Evolutionary conservation across 2,329 filamentous ascomycete species (phyloP), one percentile per base, ranked within the genome.

Genomic region (Tolypocladium tundrense): DNA sequence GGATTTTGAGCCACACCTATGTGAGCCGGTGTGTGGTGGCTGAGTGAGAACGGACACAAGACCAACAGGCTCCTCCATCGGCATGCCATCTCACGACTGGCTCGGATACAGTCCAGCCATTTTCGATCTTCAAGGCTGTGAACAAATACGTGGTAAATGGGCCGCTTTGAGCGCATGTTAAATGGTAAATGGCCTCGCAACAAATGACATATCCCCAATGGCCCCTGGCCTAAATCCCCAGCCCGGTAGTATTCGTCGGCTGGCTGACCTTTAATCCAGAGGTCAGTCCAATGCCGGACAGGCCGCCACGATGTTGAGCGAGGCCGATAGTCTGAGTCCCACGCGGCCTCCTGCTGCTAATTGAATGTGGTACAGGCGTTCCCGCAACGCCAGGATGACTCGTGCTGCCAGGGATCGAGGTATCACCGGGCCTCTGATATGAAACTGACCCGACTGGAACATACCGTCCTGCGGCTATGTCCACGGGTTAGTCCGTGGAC

Each of bases 231-330:
- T 62, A 54, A 14, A 60, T 59, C 40, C 66, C 58, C 13, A 65
- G 41, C 11, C 60, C 61, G 43, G 63, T 58, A n/a, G 51, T 24
- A 24, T 60, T 62, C 21, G 56, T 57, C 8, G 69, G 58, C 52
- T 67, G 68, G 41, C 68, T 69, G 35, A 66, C 63, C 53, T 66
- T 71, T 10, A 71, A 59, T 19, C 68, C 69, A 45, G 70, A 68
- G 9, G 65, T 65, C 16, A 71, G 58, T 9, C 70, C 69, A n/a
- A 70, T 58, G 14, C 66, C 64, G 19, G 63, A 27, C 19, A 69
- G 56, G 13, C 60, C 60, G 21, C 59, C 54, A 3, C 66, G 64
- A 50, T 61, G 61, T 27, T 62, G 61, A 4, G 58, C 56, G 53
- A 70, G 65, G 11, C 57, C 56, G 31, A 63, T 59, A 13, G 60